Evolutionary conservation across 2,329 filamentous ascomycete genomes (phyloP).

Genomic region (Aspergillus neotritici): DNA sequence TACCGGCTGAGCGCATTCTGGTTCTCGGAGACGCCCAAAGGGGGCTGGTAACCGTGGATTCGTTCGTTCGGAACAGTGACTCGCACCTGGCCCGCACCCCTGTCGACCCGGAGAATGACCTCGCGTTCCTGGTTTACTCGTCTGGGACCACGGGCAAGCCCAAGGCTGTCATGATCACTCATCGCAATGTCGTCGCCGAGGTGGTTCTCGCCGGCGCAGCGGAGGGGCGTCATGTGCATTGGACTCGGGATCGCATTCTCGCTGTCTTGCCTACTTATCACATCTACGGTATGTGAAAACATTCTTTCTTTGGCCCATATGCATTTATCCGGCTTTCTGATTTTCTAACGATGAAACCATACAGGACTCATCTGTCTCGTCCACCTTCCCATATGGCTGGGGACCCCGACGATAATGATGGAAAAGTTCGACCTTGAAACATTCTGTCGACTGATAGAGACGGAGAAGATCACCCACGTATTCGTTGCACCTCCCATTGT

Average conservation of each 20-base stretch:
- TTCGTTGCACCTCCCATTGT: conserved; percentile 17
- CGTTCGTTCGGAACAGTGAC: too few relatives aligned
- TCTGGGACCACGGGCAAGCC: conserved; percentile 28
- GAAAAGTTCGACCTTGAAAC: conserved; percentile 11
- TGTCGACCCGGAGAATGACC: conserved; percentile 9
- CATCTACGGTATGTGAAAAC: conserved; percentile 14
- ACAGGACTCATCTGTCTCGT: conserved; percentile 14
- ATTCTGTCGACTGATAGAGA: conserved; percentile 7
- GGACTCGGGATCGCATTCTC: conserved; percentile 9
- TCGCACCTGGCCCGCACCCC: background rate
- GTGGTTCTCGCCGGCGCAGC: conserved; percentile 8
- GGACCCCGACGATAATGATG: conserved; percentile 11
- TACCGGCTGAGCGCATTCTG: conserved; percentile 8
- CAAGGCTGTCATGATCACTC: conserved; percentile 21
- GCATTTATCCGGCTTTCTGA: too few relatives aligned
- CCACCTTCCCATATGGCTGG: conserved; percentile 12
- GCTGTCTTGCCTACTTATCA: conserved; percentile 17
- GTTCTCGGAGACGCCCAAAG: background rate
- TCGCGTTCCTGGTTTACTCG: conserved; percentile 25
- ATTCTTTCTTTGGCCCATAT: too few relatives aligned
- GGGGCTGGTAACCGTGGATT: too few relatives aligned
- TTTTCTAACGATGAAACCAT: too few relatives aligned
- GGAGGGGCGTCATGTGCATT: conserved; percentile 6
- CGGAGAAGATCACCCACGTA: conserved; percentile 9
- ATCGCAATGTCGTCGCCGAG: conserved; percentile 14